phyloP scores from a whole-genome alignment of 2,329 filamentous ascomycete genomes.

The Penicillium italicum region DNA sequence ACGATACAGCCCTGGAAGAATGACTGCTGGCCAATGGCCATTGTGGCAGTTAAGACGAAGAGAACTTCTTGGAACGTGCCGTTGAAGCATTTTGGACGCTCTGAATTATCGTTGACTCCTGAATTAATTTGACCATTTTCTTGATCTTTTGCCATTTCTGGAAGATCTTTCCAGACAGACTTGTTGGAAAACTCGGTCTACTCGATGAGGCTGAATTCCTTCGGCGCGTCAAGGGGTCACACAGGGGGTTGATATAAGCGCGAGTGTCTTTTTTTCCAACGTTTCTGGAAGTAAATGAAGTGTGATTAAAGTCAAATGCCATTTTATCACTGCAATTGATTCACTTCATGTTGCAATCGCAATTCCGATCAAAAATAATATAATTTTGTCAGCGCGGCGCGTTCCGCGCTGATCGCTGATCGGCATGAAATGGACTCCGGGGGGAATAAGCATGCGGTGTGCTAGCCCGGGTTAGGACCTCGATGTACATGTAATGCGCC shows the following conservation, averaged over 20 bases:
- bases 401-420: not conserved
- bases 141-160: constrained; percentile 4
- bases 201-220: not conserved
- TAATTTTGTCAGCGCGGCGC: constrained; percentile 9
- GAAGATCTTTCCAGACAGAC: not conserved
- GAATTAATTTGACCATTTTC: constrained; percentile 17
- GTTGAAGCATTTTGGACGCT: constrained; percentile 48
- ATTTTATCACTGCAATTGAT: not conserved
- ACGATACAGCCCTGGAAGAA: constrained; percentile 59
- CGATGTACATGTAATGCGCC: not conserved
- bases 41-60: constrained; percentile 64
- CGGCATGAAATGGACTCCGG: not conserved
- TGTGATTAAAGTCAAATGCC: too few species aligned
- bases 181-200: not conserved
- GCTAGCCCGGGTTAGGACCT: not conserved
- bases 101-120: not conserved
- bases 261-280: not conserved
- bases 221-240: not conserved
- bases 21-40: constrained; percentile 61
- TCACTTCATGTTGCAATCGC: not conserved
- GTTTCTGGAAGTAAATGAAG: too few species aligned
- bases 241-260: not conserved
- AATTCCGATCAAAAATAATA: not conserved
- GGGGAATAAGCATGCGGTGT: not conserved
- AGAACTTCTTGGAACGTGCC: constrained; percentile 61